Percentiles rank a stretch among this genome's conserved stretches.
Conservation (phyloP, 1,139 yeast genomes). For the Blastobotrys apis region DNA sequence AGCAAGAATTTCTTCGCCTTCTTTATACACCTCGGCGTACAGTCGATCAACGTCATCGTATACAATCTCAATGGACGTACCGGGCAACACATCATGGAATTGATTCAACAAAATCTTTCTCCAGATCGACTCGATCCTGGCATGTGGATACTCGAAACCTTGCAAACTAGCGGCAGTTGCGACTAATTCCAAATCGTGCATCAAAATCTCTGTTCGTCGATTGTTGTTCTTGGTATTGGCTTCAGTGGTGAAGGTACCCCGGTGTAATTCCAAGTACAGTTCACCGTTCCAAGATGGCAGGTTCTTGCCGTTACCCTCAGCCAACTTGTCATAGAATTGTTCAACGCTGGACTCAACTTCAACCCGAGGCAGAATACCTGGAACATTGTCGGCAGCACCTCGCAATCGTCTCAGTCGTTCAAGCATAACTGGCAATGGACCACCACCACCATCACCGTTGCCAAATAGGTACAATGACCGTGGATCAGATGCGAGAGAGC, state of each 20-base stretch:
- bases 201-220: slow-evolving; percentile 68
- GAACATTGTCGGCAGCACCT: slow-evolving; percentile 71
- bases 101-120: slow-evolving; percentile 84
- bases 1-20: slow-evolving; percentile 49
- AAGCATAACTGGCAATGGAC: slow-evolving; percentile 89
- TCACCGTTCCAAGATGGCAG: slow-evolving; percentile 92
- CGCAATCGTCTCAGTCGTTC: slow-evolving; percentile 88
- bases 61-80: slow-evolving; percentile 91
- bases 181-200: slow-evolving; percentile 80
- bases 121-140: slow-evolving; percentile 70
- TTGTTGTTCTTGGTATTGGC: slow-evolving; percentile 77
- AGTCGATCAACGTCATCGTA: slow-evolving; percentile 87
- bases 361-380: slow-evolving; percentile 65
- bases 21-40: slow-evolving; percentile 45
- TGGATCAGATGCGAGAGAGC: slow-evolving; percentile 73
- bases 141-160: slow-evolving; percentile 55
- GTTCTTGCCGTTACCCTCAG: slow-evolving; percentile 58
- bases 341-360: slow-evolving; percentile 72
- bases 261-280: slow-evolving; percentile 86
- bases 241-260: slow-evolving; percentile 95
- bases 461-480: slow-evolving; percentile 75
- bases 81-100: slow-evolving; percentile 95
- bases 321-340: slow-evolving; percentile 67
- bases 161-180: slow-evolving; percentile 70
- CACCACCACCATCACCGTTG: slow-evolving; percentile 98